Conservation (phyloP, 129 eudicot genomes). For the Flaveria ramosissima region DNA sequence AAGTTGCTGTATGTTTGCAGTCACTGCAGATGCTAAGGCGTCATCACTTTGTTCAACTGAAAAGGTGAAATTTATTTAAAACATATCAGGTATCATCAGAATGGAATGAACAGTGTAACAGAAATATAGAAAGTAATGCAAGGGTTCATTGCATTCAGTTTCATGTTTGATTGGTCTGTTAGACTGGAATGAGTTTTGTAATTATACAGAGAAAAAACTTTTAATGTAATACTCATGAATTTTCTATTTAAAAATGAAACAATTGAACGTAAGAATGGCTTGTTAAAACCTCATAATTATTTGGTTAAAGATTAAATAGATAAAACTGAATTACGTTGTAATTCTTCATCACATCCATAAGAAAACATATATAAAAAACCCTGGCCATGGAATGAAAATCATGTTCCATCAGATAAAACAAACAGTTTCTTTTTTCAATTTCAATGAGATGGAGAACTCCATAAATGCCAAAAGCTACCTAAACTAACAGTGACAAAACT, state of each 20-base stretch:
- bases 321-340: background rate
- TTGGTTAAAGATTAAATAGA: background rate
- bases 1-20: slow-evolving; percentile 68
- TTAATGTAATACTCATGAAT: background rate
- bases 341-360: background rate
- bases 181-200: background rate
- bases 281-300: too few relatives aligned
- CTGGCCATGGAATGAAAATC: background rate
- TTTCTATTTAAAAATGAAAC: background rate
- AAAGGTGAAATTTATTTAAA: background rate
- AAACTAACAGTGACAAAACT: background rate
- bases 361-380: background rate
- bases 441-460: background rate
- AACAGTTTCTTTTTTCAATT: background rate
- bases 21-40: slow-evolving; percentile 61
- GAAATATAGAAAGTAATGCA: background rate
- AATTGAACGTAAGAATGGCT: background rate
- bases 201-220: background rate
- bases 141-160: background rate
- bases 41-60: slow-evolving; percentile 58
- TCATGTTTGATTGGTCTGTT: background rate
- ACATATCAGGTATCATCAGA: background rate
- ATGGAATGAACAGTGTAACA: background rate
- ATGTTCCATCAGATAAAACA: background rate
- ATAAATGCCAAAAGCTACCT: background rate